Percentiles rank a stretch among this genome's conserved stretches.
These are phyloP conservation scores for Aspergillus ellipticus DNA, from an alignment of 495 filamentous ascomycete genomes.

Conservation along the genomic window DNA sequence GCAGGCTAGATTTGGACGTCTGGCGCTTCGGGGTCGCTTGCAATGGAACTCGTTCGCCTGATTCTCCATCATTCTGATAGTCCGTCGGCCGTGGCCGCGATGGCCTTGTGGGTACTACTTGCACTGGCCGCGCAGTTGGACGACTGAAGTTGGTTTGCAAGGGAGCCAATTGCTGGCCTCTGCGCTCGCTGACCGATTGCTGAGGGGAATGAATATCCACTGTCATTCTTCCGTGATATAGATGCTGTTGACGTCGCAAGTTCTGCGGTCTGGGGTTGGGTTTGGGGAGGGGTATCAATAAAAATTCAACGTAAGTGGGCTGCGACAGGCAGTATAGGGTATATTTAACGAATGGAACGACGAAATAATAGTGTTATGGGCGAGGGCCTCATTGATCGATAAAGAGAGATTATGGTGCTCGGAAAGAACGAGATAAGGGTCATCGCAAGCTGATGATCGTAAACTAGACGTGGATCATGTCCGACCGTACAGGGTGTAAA, in stretches of 20 bases:
- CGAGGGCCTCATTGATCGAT: neutral
- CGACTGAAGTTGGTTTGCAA: constrained; percentile 42
- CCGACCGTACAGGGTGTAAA: neutral
- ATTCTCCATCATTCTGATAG: constrained; percentile 26
- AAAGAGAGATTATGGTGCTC: neutral
- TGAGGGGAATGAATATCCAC: constrained; percentile 17
- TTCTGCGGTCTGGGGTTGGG: neutral
- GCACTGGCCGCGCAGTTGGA: constrained; percentile 18
- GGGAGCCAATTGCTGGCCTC: constrained; percentile 36
- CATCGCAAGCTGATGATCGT: neutral
- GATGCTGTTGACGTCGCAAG: neutral
- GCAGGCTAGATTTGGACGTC: constrained; percentile 38
- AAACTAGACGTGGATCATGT: neutral
- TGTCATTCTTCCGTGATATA: constrained; percentile 12
- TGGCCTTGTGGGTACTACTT: constrained; percentile 18
- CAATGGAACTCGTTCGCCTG: constrained; percentile 32
- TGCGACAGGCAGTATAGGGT: neutral
- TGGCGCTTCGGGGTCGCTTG: constrained; percentile 32
- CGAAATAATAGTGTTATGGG: neutral
- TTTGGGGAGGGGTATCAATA: neutral
- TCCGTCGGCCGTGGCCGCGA: constrained; percentile 42
- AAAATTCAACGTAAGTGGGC: neutral
- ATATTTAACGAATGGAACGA: neutral
- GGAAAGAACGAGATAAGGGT: neutral
- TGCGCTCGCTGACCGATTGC: constrained; percentile 36